Conservation (phyloP, 2,329 filamentous ascomycete species). For the Penicillium capsulatum region DNA sequence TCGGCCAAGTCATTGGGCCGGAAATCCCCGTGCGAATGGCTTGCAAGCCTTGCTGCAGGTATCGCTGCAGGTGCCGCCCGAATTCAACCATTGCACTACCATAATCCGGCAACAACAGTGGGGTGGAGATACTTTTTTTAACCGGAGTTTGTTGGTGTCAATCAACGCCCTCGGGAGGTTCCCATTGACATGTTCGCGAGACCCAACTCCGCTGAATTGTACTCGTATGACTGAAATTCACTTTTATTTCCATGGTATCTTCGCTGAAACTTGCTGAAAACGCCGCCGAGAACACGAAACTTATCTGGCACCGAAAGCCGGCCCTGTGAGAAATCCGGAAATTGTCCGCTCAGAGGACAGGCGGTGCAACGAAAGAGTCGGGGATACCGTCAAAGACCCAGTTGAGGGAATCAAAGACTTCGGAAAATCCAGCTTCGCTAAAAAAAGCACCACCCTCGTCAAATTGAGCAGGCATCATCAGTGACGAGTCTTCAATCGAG, state of each 20-base stretch:
- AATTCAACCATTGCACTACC: not conserved
- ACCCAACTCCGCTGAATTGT: not conserved
- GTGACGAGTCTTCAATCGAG: constrained; percentile 28
- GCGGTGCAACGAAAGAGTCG: constrained; percentile 51
- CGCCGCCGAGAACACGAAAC: not conserved
- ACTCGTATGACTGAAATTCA: not conserved
- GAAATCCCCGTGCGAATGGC: not conserved
- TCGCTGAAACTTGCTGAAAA: constrained; percentile 5
- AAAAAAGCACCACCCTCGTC: constrained; percentile 37
- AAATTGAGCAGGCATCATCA: constrained; percentile 35
- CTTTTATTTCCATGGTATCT: constrained; percentile 13
- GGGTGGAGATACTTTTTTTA: no score
- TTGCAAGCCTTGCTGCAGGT: not conserved
- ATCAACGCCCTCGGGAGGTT: no score
- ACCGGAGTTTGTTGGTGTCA: no score
- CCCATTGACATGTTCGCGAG: not conserved
- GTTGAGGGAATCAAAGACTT: constrained; percentile 83
- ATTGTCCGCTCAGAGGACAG: constrained; percentile 24
- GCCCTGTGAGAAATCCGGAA: not conserved
- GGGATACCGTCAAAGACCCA: constrained; percentile 87
- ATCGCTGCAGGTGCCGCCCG: not conserved
- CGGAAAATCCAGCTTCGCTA: constrained; percentile 53
- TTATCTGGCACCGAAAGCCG: not conserved
- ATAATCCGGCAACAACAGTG: no score
- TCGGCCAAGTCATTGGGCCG: not conserved